Percentiles rank a stretch among this genome's conserved stretches.
phyloP scores from a whole-genome alignment of 169 alveolate species.

The Perkinsus chesapeaki region DNA sequence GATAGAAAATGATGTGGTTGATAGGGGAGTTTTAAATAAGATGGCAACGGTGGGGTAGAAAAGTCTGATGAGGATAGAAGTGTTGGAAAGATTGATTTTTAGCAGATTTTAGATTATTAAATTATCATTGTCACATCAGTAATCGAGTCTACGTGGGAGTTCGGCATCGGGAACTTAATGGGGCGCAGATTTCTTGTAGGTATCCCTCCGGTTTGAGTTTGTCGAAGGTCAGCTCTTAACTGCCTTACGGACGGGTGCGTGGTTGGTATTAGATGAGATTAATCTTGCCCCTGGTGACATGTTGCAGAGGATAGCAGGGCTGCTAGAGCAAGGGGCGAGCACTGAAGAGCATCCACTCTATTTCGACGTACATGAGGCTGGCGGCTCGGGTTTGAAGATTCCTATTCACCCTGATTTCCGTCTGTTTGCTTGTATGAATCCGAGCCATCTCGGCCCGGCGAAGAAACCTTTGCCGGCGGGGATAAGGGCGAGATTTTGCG shows the following conservation, averaged over 20 bases:
- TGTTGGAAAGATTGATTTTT: too few relatives aligned
- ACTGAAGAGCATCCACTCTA: background rate
- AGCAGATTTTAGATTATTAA: too few relatives aligned
- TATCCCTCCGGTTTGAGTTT: slow-evolving; percentile 65
- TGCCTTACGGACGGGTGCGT: slow-evolving; percentile 93
- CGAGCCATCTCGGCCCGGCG: slow-evolving; percentile 80
- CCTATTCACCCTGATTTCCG: slow-evolving; percentile 87
- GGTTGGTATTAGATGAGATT: slow-evolving; percentile 99
- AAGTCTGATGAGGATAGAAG: too few relatives aligned
- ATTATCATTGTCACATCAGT: too few relatives aligned
- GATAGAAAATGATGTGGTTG: too few relatives aligned
- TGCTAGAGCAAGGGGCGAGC: slow-evolving; percentile 46
- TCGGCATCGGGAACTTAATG: too few relatives aligned
- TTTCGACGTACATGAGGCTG: slow-evolving; percentile 13
- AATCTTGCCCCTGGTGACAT: slow-evolving; percentile 95
- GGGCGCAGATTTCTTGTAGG: background rate
- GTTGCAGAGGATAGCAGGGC: slow-evolving; percentile 80
- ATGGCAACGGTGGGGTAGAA: too few relatives aligned
- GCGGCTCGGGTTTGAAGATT: slow-evolving; percentile 58
- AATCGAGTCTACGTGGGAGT: too few relatives aligned
- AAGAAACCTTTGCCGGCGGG: slow-evolving; percentile 90
- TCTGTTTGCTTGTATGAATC: slow-evolving; percentile 98
- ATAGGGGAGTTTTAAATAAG: too few relatives aligned
- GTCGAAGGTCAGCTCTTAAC: slow-evolving; percentile 93
- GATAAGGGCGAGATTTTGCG: slow-evolving; percentile 86